phyloP scores from a whole-genome alignment of 768 basidiomycete genomes.

The Suillus weaverae region DNA sequence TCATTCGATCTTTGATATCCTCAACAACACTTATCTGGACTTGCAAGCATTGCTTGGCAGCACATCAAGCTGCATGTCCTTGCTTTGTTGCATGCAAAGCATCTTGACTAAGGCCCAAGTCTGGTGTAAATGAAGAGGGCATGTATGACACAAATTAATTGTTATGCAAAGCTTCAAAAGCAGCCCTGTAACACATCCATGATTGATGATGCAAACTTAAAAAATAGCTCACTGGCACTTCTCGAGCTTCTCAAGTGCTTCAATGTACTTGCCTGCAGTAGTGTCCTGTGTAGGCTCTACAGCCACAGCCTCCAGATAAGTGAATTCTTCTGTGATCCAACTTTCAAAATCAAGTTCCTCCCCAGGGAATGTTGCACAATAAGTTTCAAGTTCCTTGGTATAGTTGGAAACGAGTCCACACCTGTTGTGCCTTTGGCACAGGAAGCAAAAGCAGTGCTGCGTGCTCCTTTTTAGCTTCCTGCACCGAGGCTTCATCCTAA shows the following conservation, averaged over 20 bases:
- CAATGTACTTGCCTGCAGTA: neutral
- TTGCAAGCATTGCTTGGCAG: constrained; percentile 15
- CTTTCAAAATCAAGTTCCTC: too few relatives aligned
- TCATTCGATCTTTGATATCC: constrained; percentile 18
- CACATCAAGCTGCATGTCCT: constrained; percentile 24
- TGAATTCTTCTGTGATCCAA: too few relatives aligned
- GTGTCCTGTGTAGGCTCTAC: too few relatives aligned
- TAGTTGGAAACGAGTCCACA: neutral
- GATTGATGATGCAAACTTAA: neutral
- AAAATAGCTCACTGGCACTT: neutral
- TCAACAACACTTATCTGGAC: constrained; percentile 3
- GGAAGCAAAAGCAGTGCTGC: too few relatives aligned
- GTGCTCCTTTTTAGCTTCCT: too few relatives aligned
- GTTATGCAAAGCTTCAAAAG: neutral
- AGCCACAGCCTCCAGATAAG: too few relatives aligned
- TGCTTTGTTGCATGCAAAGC: constrained; percentile 17
- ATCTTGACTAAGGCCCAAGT: constrained; percentile 13
- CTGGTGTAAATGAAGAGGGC: constrained; percentile 15
- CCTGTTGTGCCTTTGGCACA: too few relatives aligned
- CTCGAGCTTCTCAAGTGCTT: neutral
- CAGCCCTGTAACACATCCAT: neutral
- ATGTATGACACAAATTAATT: constrained; percentile 16
- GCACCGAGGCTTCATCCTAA: too few relatives aligned
- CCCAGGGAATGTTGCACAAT: too few relatives aligned
- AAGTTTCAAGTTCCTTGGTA: neutral